Evolutionary conservation across 2,329 filamentous ascomycete genomes (phyloP), one percentile per base, ranked within the genome.

Genomic region (Exophiala xenobiotica): DNA sequence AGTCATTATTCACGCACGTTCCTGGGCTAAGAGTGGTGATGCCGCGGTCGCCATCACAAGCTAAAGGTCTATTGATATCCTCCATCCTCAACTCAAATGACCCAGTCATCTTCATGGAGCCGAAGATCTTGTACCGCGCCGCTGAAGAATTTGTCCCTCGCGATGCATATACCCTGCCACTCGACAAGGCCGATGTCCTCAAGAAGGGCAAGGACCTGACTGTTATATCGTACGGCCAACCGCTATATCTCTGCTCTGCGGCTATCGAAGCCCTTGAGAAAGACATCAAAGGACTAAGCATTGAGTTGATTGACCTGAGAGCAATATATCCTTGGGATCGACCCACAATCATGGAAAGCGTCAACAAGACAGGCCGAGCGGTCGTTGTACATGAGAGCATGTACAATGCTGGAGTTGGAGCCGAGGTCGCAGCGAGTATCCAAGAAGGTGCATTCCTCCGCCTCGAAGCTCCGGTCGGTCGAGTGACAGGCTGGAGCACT

Each of bases 301-400:
- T 90, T 12, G 91, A 96, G 74, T 75, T 96, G 51, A 90, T 96
- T 54, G 91, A 96, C 66, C 72, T 96, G 51, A 79, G 90, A 50
- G 95, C 91, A 0, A 78, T 96, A 45, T 96, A 95, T 64, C 91
- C 91, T 0, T 96, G 91, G 91, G 91, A 96, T 67, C 82, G 88
- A 63, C 78, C 86, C 65, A 87, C 87, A 0, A 80, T 96, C 1
- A 76, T 95, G 53, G 75, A 85, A 46, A 96, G 90, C 58, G 91
- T 95, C 11, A 82, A 80, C 62, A 95, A 93, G 75, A 96, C 91
- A 0, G 90, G 91, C 0, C 74, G 89, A 53, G 90, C 87, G 31
- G 80, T 96, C 48, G 86, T 96, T 1, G 91, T 96, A 5, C 91
- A 96, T 66, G 91, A 96, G 71, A 85, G 89, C 51, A 95, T 93